Conservation (phyloP, 768 basidiomycete species). For the Pleurotus tuoliensis region DNA sequence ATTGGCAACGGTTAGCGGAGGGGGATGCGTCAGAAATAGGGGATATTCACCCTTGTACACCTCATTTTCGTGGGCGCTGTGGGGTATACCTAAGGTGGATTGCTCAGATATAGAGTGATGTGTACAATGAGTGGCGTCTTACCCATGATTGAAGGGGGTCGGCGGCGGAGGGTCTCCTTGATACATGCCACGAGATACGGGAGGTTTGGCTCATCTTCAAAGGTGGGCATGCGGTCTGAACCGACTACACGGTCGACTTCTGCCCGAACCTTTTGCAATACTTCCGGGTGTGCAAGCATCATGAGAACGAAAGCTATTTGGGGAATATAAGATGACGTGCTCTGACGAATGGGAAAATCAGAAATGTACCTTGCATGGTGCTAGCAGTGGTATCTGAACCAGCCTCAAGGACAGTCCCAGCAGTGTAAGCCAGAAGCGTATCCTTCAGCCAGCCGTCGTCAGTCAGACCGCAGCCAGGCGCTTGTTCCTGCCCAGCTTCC, state of each 20-base stretch:
- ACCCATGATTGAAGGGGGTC: conserved; percentile 43
- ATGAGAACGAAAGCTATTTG: conserved; percentile 11
- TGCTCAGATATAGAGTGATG: background rate
- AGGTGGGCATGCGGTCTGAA: conserved; percentile 30
- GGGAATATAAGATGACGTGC: conserved; percentile 6
- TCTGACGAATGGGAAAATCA: conserved; percentile 20
- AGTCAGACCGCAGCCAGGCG: conserved; percentile 22
- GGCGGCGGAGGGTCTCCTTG: conserved; percentile 47
- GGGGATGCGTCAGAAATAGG: background rate
- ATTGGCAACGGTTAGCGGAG: background rate
- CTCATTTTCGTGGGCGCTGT: conserved; percentile 1
- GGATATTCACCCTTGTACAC: background rate
- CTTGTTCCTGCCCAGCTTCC: conserved; percentile 16
- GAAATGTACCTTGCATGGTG: conserved; percentile 19
- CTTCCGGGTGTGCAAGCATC: conserved; percentile 28
- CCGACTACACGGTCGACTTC: conserved; percentile 46
- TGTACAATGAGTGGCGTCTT: background rate
- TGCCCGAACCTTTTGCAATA: conserved; percentile 47
- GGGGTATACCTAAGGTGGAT: background rate
- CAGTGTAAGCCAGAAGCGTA: conserved; percentile 23
- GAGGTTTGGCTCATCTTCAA: conserved; percentile 38
- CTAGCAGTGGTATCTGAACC: conserved; percentile 25
- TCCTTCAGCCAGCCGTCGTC: conserved; percentile 26
- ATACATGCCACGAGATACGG: conserved; percentile 46
- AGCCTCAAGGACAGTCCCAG: conserved; percentile 24